Conservation (phyloP, 192 early-diverging fungal species). For the Spizellomyces punctatus region DNA sequence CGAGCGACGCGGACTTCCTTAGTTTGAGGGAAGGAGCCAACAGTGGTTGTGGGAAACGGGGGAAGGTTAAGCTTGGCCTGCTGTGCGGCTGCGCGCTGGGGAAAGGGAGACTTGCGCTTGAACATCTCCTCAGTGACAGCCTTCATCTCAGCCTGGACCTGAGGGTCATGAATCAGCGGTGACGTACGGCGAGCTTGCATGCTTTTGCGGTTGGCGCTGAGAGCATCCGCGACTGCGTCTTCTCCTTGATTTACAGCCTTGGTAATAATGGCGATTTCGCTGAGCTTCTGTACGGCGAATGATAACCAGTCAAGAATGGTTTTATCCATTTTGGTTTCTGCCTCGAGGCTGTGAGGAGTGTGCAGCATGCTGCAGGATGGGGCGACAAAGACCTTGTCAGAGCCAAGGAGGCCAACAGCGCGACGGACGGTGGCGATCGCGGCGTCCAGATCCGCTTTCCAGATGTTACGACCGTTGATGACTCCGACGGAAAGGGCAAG, state of each 20-base stretch:
- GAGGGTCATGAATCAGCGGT: conserved; percentile 77
- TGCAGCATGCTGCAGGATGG: conserved; percentile 93
- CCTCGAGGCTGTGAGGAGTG: conserved; percentile 83
- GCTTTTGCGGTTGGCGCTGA: conserved; percentile 66
- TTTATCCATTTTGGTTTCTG: conserved; percentile 69
- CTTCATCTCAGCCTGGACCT: conserved; percentile 65
- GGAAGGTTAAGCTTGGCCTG: conserved; percentile 79
- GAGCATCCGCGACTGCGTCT: conserved; percentile 64
- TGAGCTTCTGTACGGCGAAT: conserved; percentile 91
- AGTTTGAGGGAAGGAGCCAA: conserved; percentile 98
- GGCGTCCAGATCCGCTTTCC: conserved; percentile 85
- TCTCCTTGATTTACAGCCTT: conserved; percentile 53
- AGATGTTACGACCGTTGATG: conserved; percentile 96
- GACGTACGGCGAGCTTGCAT: conserved; percentile 72
- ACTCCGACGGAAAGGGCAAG: conserved; percentile 90
- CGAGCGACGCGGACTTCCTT: conserved; percentile 93
- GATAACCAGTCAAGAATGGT: conserved; percentile 91
- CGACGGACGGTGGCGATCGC: conserved; percentile 69
- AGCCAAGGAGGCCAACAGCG: conserved; percentile 68
- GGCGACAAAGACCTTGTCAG: conserved; percentile 78
- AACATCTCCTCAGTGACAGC: conserved; percentile 71
- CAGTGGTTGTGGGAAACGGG: conserved; percentile 93
- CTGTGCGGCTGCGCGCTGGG: conserved; percentile 72
- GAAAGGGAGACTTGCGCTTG: conserved; percentile 74
- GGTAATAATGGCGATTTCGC: conserved; percentile 76